Base-by-base conservation (phyloP, 2,329 filamentous ascomycete species). In the Polychaeton citri region DNA sequence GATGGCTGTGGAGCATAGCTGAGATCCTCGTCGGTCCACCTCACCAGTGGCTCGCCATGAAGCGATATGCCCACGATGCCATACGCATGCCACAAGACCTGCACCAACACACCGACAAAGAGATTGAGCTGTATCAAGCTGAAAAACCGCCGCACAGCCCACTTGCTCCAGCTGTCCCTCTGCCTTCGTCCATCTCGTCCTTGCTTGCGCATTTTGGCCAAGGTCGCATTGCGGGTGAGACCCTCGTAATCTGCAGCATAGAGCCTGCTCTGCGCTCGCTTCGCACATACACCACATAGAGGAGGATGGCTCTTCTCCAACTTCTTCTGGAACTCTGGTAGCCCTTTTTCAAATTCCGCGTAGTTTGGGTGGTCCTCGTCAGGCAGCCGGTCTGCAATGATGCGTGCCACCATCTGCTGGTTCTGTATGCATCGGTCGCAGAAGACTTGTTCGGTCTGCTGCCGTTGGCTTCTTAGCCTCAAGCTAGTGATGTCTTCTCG, bases 261-360 rank as follows among this genome's bases (percentile, higher is more conserved):
- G 36, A 57, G 50, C 38, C 45, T 45, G 38, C 36, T 34, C 43
- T 79, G 73, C 16, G 88, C 87, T 41, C 67, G 74, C 5, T 78
- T 80, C 43, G 82, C 80, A 58, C 90, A 98, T 32, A 74, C 66
- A 43, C 71, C 71, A 62, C 90, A 98, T 39, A 94, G 79, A 52
- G 90, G 85, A 1, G 90, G 90, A 53, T 95, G 96, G 34, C 81
- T 73, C 49, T 75, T 68, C 61, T 95, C 87, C 13, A 95, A 67
- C 35, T 77, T 69, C 42, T 67, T 69, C 42, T 79, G 77, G 55
- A 81, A 93, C 21, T 69, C 67, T 44, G 77, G 79, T 48, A 82
- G 80, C 33, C 72, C 71, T 37, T 68, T 69, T 55, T 86, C 79
- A 43, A 79, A 78, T 41, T 74, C 68, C 3, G 62, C 63, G 54